phyloP scores from a whole-genome alignment of 2,329 filamentous ascomycete species.

The Venturia asperata region DNA sequence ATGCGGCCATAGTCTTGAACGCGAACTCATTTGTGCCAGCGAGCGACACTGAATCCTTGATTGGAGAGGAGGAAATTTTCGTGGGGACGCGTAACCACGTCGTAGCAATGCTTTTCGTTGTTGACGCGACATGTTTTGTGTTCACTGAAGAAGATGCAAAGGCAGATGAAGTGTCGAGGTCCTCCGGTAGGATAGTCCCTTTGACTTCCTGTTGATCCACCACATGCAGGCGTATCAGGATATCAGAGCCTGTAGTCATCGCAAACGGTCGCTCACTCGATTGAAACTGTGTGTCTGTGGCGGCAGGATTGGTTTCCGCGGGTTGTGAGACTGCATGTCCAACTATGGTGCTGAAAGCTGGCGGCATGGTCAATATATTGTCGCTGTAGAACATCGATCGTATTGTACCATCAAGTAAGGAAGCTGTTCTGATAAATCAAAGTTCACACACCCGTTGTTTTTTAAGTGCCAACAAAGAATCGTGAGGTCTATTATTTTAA shows the following conservation, averaged over 20 bases:
- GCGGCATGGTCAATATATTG: not conserved
- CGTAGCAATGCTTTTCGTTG: not conserved
- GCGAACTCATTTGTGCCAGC: not conserved
- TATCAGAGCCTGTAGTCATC: conserved; percentile 23
- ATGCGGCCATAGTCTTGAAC: not conserved
- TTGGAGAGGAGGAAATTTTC: not conserved
- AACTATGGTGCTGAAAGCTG: not conserved
- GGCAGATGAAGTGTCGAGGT: not conserved
- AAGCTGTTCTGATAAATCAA: not conserved
- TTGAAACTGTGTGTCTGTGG: not conserved
- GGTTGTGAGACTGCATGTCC: not conserved
- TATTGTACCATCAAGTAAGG: not conserved
- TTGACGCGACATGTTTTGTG: not conserved
- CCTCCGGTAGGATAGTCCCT: conserved; percentile 24
- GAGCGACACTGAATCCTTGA: not conserved
- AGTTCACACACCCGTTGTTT: not conserved
- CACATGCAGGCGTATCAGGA: not conserved
- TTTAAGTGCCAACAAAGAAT: not conserved
- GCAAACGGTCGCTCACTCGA: not conserved
- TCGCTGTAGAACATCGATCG: not conserved
- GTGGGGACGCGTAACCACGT: not conserved
- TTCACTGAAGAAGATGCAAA: not conserved
- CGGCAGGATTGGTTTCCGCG: not conserved
- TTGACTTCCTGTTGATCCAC: conserved; percentile 12
- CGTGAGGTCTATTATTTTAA: not conserved